phyloP scores from a whole-genome alignment of 2,329 filamentous ascomycete species.

The Alternaria dauci region DNA sequence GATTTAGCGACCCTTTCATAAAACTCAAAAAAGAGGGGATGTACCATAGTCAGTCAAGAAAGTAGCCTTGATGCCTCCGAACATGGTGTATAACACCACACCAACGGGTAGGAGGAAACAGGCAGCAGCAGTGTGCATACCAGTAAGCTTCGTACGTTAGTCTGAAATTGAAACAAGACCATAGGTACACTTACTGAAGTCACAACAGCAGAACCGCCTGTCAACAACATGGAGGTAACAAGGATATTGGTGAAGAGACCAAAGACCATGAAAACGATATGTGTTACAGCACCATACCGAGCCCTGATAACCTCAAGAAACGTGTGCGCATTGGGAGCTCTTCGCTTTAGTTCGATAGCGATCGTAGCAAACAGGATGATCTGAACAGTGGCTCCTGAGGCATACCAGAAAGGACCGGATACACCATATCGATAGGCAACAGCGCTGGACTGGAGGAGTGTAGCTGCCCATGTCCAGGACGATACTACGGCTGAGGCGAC shows the following conservation, averaged over 20 bases:
- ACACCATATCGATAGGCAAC: slow-evolving; percentile 82
- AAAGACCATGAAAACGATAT: slow-evolving; percentile 82
- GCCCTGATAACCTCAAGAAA: slow-evolving; percentile 85
- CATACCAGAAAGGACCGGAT: slow-evolving; percentile 72
- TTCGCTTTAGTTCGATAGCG: slow-evolving; percentile 87
- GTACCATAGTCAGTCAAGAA: slow-evolving; percentile 75
- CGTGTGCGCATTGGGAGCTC: slow-evolving; percentile 85
- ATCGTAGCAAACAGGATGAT: slow-evolving; percentile 90
- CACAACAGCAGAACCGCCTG: slow-evolving; percentile 78
- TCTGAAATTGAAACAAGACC: slow-evolving; percentile 46
- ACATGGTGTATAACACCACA: slow-evolving; percentile 80
- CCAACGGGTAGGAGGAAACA: slow-evolving; percentile 84
- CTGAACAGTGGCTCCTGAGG: slow-evolving; percentile 59
- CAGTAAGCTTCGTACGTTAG: slow-evolving; percentile 67
- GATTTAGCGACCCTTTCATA: neutral
- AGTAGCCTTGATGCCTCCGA: slow-evolving; percentile 74
- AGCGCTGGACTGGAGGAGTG: slow-evolving; percentile 78
- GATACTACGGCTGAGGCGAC: slow-evolving; percentile 91
- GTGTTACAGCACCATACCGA: slow-evolving; percentile 76
- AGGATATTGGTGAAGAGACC: slow-evolving; percentile 83
- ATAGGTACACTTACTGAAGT: slow-evolving; percentile 31
- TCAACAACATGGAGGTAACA: slow-evolving; percentile 87
- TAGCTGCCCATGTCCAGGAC: slow-evolving; percentile 93
- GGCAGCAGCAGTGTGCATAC: slow-evolving; percentile 79
- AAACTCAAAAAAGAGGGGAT: neutral